Percentiles rank a stretch among this genome's conserved stretches.
These are phyloP conservation scores for Laguncularia racemosa DNA, from an alignment of 345 rosid genomes.

Conservation along the genomic window DNA sequence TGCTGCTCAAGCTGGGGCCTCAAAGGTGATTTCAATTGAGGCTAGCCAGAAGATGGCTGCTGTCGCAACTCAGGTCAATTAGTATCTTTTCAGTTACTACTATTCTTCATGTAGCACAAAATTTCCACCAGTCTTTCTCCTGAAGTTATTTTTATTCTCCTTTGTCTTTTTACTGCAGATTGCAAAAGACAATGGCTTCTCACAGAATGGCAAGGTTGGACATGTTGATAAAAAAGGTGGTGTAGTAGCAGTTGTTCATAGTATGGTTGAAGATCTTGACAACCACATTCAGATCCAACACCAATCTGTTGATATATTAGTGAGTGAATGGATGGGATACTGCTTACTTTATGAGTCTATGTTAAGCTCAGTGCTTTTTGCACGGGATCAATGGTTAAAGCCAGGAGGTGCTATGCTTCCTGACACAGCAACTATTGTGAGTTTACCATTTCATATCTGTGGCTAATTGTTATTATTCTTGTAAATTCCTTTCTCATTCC, in stretches of 20 bases:
- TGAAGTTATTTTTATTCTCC: conserved; percentile 5
- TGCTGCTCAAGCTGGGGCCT: conserved; percentile 92
- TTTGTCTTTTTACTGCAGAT: conserved; percentile 31
- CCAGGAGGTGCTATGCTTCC: conserved; percentile 99
- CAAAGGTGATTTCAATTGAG: conserved; percentile 85
- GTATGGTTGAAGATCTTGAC: conserved; percentile 84
- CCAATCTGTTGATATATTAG: conserved; percentile 49
- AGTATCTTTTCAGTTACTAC: not conserved
- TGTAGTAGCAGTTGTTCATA: conserved; percentile 66
- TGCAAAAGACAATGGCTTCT: conserved; percentile 70
- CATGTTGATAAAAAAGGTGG: conserved; percentile 22
- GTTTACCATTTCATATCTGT: conserved; percentile 12
- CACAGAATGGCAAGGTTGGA: conserved; percentile 21
- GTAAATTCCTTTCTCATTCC: not conserved
- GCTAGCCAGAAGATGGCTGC: conserved; percentile 95
- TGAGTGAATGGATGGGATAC: conserved; percentile 99
- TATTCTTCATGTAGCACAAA: not conserved
- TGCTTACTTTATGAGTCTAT: conserved; percentile 90
- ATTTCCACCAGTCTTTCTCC: conserved; percentile 1
- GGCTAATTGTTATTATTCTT: conserved; percentile 2
- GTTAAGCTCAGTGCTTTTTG: conserved; percentile 88
- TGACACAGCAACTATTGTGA: conserved; percentile 87
- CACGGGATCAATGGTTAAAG: conserved; percentile 93
- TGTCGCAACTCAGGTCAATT: conserved; percentile 74
- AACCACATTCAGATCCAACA: conserved; percentile 53